Evolutionary conservation across 129 eudicot genomes (phyloP).

Genomic region (Arctium minus): DNA sequence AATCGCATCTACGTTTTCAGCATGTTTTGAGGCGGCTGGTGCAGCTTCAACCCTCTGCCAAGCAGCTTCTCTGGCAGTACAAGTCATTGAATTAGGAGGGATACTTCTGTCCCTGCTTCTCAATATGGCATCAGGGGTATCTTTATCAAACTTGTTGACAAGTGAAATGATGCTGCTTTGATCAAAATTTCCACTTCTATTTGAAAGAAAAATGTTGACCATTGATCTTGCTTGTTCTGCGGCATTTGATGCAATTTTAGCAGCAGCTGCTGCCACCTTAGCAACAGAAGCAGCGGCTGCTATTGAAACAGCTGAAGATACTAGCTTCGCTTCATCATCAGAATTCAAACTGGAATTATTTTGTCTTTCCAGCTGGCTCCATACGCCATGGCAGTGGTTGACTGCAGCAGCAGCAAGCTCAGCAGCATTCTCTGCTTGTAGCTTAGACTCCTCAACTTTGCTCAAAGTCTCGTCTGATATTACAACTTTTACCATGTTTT

Average conservation of each 20-base stretch:
- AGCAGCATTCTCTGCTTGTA: conserved; percentile 65
- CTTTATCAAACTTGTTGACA: conserved; percentile 24
- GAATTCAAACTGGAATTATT: conserved; percentile 40
- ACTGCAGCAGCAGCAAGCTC: conserved; percentile 61
- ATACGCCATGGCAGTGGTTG: conserved; percentile 58
- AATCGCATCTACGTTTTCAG: conserved; percentile 73
- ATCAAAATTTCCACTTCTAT: conserved; percentile 24
- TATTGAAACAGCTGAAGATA: conserved; percentile 75
- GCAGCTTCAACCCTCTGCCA: conserved; percentile 70
- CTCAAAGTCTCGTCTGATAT: conserved; percentile 38
- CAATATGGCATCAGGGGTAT: conserved; percentile 40
- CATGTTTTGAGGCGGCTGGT: conserved; percentile 68
- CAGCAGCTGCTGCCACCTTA: conserved; percentile 97
- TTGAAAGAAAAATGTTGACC: conserved; percentile 40
- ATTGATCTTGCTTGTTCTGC: conserved; percentile 68
- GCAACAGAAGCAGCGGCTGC: conserved; percentile 96
- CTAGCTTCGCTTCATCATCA: conserved; percentile 62
- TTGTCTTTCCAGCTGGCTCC: conserved; percentile 64
- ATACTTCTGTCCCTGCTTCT: conserved; percentile 28
- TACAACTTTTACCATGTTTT: conserved; percentile 17
- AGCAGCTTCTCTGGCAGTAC: conserved; percentile 66
- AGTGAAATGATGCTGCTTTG: conserved; percentile 8
- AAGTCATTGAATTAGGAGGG: conserved; percentile 34
- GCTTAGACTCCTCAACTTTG: conserved; percentile 76
- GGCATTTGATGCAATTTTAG: conserved; percentile 68